Conservation (phyloP, 75 land plant species). For the Chamaecyparis obtusa region DNA sequence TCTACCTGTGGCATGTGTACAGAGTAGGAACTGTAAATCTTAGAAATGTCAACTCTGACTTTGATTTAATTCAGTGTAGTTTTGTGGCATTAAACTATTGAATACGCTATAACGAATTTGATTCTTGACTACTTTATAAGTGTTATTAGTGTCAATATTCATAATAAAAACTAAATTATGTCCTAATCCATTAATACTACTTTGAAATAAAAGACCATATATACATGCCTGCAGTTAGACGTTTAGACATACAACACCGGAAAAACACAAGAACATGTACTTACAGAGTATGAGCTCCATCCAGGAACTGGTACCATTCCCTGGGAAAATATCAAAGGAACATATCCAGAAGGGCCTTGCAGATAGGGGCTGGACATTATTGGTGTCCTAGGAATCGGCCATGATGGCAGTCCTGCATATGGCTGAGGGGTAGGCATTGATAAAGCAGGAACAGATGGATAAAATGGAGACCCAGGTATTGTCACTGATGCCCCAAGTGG, state of each 20-base stretch:
- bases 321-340: conserved; percentile 70
- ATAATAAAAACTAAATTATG: background rate
- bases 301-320: conserved; percentile 77
- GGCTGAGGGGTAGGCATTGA: conserved; percentile 39
- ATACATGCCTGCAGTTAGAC: background rate
- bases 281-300: conserved; percentile 74
- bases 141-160: background rate
- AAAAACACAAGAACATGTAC: conserved; percentile 11
- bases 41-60: background rate
- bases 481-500: conserved; percentile 29
- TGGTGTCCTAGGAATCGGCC: conserved; percentile 58
- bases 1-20: conserved; percentile 11
- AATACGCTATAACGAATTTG: background rate
- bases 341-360: conserved; percentile 77
- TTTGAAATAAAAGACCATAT: background rate
- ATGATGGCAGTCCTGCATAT: conserved; percentile 44
- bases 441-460: conserved; percentile 28
- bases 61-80: too few species aligned
- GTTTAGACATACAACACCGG: background rate
- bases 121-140: background rate
- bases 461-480: conserved; percentile 11
- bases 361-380: conserved; percentile 59
- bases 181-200: background rate
- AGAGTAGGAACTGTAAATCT: background rate
- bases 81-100: background rate